These are phyloP conservation scores for Nothophoma quercina DNA, from an alignment of 2,329 filamentous ascomycete species.

Conservation along the genomic window DNA sequence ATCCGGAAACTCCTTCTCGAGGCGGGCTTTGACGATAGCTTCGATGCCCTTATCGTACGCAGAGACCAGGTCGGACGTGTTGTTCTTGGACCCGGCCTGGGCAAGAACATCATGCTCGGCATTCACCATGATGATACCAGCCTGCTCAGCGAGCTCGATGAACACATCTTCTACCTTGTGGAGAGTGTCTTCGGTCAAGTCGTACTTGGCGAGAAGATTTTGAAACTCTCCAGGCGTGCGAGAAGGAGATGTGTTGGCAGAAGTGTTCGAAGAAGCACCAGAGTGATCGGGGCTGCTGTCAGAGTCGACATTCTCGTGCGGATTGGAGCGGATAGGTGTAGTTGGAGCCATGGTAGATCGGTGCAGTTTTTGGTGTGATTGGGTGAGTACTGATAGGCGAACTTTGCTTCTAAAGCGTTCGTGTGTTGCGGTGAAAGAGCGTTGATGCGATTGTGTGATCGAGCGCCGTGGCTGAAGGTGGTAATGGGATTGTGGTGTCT, in stretches of 20 bases:
- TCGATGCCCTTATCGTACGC: slow-evolving; percentile 64
- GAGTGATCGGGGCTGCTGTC: slow-evolving; percentile 9
- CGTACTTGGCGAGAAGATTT: slow-evolving; percentile 25
- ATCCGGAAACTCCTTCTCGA: slow-evolving; percentile 55
- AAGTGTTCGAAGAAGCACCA: slow-evolving; percentile 16
- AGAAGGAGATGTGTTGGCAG: slow-evolving; percentile 11
- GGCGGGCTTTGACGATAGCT: slow-evolving; percentile 55
- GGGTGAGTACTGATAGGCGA: background rate
- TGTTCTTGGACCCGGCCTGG: slow-evolving; percentile 40
- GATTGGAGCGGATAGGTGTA: background rate
- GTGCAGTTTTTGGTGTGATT: background rate
- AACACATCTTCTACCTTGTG: slow-evolving; percentile 28
- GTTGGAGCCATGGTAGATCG: background rate
- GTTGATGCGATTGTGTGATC: background rate
- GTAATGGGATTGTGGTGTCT: background rate
- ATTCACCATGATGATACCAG: slow-evolving; percentile 44
- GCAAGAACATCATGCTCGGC: slow-evolving; percentile 40
- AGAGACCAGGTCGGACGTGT: slow-evolving; percentile 61
- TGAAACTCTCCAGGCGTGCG: slow-evolving; percentile 22
- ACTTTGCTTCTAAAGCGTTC: background rate
- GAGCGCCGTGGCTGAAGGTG: background rate
- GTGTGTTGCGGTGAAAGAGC: background rate
- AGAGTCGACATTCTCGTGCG: background rate
- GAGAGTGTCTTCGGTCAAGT: slow-evolving; percentile 22
- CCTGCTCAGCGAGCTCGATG: slow-evolving; percentile 35